Conservation (phyloP, 73 alveolate genomes). For the Tetrahymena borealis region DNA sequence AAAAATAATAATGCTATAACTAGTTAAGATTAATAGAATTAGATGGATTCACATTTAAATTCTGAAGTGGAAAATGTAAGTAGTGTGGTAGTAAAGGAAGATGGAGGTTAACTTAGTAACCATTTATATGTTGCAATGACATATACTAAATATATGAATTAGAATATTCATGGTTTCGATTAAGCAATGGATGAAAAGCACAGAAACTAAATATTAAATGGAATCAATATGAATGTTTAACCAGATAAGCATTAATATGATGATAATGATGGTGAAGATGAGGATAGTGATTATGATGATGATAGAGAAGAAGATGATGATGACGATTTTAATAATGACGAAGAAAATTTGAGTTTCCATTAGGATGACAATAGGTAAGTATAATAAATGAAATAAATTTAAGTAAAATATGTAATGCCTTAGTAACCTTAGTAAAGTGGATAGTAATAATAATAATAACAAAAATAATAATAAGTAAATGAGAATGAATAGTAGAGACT, state of each 20-base stretch:
- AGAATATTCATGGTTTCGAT: background rate
- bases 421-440: background rate
- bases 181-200: background rate
- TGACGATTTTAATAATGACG: background rate
- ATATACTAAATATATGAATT: background rate
- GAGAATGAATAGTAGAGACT: background rate
- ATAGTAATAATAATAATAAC: background rate
- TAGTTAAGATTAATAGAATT: background rate
- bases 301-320: background rate
- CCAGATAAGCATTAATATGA: background rate
- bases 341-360: background rate
- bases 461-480: background rate
- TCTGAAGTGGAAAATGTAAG: background rate
- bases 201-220: background rate
- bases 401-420: background rate
- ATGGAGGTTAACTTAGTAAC: background rate
- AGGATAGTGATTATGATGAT: background rate
- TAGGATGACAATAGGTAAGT: background rate
- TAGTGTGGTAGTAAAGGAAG: background rate
- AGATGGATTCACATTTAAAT: background rate
- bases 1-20: background rate
- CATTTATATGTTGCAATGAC: background rate
- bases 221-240: background rate
- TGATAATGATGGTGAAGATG: background rate
- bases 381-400: background rate